A percentile compares a stretch with the other conserved stretches of the same genome.
These are phyloP conservation scores for Letharia lupina DNA, from an alignment of 495 filamentous ascomycete genomes.

Conservation along the genomic window DNA sequence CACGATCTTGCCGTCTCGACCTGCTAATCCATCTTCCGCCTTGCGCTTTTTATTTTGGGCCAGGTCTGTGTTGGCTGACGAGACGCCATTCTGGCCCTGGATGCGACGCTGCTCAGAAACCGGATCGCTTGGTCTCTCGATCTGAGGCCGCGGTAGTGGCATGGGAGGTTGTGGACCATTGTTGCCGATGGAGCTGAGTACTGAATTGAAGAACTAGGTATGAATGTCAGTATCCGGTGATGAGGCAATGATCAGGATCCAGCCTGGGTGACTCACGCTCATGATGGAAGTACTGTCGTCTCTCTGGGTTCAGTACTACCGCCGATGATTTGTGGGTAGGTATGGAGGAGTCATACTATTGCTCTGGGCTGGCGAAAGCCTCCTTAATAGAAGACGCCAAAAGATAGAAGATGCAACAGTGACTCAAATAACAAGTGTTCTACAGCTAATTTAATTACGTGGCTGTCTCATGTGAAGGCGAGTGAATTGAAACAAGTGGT, in stretches of 20 bases:
- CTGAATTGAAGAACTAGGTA: slow-evolving; percentile 48
- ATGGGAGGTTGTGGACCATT: slow-evolving; percentile 34
- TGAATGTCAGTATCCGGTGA: not conserved
- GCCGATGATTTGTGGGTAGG: slow-evolving; percentile 40
- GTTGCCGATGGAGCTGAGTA: slow-evolving; percentile 45
- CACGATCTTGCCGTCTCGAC: slow-evolving; percentile 15
- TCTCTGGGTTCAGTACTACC: slow-evolving; percentile 24
- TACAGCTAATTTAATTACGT: no score
- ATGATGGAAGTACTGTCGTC: slow-evolving; percentile 31
- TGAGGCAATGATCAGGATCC: not conserved
- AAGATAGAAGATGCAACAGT: no score
- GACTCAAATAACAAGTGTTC: no score
- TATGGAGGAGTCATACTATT: slow-evolving; percentile 37
- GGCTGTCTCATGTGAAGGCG: not conserved
- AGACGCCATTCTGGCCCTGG: slow-evolving; percentile 24
- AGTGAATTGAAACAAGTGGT: not conserved
- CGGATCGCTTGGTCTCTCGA: slow-evolving; percentile 28
- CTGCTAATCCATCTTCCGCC: slow-evolving; percentile 24
- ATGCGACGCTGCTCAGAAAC: not conserved
- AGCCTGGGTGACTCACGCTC: slow-evolving; percentile 37
- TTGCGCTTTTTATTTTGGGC: slow-evolving; percentile 26
- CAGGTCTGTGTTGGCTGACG: slow-evolving; percentile 27
- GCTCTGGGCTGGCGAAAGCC: slow-evolving; percentile 2
- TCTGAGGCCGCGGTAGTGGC: slow-evolving; percentile 31
- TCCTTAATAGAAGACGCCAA: not conserved